Evolutionary conservation across 208 protist species (phyloP).

Genomic region (Trypanosoma melophagium): DNA sequence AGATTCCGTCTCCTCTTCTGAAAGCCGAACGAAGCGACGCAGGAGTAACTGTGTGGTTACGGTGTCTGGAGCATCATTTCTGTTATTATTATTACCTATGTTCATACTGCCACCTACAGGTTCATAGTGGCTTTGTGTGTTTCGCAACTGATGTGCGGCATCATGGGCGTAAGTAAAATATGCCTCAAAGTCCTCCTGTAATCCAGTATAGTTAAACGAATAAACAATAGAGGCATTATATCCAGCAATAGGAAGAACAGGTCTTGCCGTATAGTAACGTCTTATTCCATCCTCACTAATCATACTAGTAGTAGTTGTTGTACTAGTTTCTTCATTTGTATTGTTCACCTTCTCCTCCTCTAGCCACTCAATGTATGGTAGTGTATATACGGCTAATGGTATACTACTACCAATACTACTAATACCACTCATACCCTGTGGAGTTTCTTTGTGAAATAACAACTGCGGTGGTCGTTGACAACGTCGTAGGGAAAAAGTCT

Average conservation of each 20-base stretch:
- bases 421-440: slow-evolving; percentile 29
- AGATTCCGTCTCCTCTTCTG: background rate
- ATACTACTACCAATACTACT: slow-evolving; percentile 30
- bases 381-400: slow-evolving; percentile 20
- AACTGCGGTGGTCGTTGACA: slow-evolving; percentile 70
- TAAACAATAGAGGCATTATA: slow-evolving; percentile 48
- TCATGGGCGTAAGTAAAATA: slow-evolving; percentile 31
- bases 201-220: slow-evolving; percentile 62
- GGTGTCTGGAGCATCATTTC: background rate
- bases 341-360: slow-evolving; percentile 11
- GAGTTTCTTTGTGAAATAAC: slow-evolving; percentile 50
- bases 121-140: slow-evolving; percentile 36
- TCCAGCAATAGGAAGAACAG: slow-evolving; percentile 68
- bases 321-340: background rate
- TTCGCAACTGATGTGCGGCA: slow-evolving; percentile 47
- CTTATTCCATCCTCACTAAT: background rate
- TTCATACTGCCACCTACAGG: background rate
- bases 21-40: slow-evolving; percentile 7
- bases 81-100: background rate
- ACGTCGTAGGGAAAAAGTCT: slow-evolving; percentile 80
- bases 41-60: slow-evolving; percentile 5
- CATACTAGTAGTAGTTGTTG: background rate
- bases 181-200: slow-evolving; percentile 60
- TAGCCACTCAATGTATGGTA: slow-evolving; percentile 41
- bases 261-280: slow-evolving; percentile 12